Evolutionary conservation across 2,329 filamentous ascomycete genomes (phyloP).

Genomic region (Pezicula carpinea): DNA sequence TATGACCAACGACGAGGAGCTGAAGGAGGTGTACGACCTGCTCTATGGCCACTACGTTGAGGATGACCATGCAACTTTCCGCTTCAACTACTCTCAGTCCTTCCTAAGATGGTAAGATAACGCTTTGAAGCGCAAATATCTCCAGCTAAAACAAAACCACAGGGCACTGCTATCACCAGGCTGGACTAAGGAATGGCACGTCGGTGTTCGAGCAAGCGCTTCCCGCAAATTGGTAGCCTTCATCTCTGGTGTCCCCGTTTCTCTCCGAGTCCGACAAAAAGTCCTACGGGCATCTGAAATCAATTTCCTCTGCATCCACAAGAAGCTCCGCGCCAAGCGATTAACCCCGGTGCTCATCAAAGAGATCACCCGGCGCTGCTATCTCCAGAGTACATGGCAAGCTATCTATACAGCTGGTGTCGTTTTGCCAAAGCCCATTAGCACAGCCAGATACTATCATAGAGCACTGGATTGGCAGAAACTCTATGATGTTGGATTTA

Average conservation of each 20-base stretch:
- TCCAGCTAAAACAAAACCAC: constrained; percentile 15
- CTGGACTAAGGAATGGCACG: constrained; percentile 92
- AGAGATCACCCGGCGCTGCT: constrained; percentile 91
- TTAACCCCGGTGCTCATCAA: constrained; percentile 94
- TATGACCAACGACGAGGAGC: constrained; percentile 68
- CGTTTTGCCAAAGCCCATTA: constrained; percentile 85
- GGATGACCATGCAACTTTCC: constrained; percentile 94
- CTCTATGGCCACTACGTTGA: constrained; percentile 95
- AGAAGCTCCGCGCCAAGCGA: constrained; percentile 91
- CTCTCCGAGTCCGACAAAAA: constrained; percentile 73
- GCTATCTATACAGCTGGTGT: constrained; percentile 94
- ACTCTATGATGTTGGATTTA: constrained; percentile 91
- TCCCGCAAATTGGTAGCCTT: constrained; percentile 89
- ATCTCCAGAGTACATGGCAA: constrained; percentile 82
- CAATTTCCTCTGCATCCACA: constrained; percentile 98
- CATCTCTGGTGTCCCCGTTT: constrained; percentile 88
- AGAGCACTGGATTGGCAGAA: constrained; percentile 94
- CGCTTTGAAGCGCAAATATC: background rate
- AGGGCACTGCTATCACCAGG: constrained; percentile 93
- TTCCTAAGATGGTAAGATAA: constrained; percentile 77
- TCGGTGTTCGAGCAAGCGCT: constrained; percentile 80
- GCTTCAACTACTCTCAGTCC: constrained; percentile 88
- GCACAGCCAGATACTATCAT: constrained; percentile 93
- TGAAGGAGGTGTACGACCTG: constrained; percentile 88
- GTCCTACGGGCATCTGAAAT: constrained; percentile 80